Percentiles rank a stretch among this genome's conserved stretches.
Conservation (phyloP, 2,329 filamentous ascomycete genomes). For the Arthrocladium fulminans region DNA sequence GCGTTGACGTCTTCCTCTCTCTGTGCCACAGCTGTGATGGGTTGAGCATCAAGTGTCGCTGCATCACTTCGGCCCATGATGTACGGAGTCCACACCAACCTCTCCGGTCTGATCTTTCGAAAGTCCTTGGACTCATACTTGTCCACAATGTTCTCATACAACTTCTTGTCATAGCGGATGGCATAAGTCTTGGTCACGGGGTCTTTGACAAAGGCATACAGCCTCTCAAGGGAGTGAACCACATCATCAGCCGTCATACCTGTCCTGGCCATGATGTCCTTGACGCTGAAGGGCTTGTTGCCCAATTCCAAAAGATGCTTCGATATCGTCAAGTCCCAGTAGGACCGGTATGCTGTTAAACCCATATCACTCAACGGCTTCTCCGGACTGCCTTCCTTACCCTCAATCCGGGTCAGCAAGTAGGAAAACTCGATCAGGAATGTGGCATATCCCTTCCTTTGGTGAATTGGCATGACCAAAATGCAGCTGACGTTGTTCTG, state of each 20-base stretch:
- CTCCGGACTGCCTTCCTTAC: constrained; percentile 90
- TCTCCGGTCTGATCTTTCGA: constrained; percentile 69
- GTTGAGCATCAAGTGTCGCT: constrained; percentile 73
- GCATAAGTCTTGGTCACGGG: constrained; percentile 82
- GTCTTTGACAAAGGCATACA: constrained; percentile 82
- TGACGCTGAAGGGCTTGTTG: constrained; percentile 49
- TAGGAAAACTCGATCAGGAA: constrained; percentile 98
- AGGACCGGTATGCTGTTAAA: constrained; percentile 90
- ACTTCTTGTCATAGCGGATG: constrained; percentile 73
- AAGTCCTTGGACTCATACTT: constrained; percentile 88
- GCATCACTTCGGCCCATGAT: constrained; percentile 84
- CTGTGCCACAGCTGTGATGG: constrained; percentile 77
- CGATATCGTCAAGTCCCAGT: constrained; percentile 86
- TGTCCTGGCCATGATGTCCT: constrained; percentile 52
- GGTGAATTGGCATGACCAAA: constrained; percentile 87
- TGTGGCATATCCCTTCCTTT: constrained; percentile 93
- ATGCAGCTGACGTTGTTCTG: constrained; percentile 98
- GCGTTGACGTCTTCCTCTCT: constrained; percentile 53
- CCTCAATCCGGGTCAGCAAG: constrained; percentile 82
- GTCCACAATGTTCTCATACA: constrained; percentile 76
- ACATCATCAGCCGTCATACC: constrained; percentile 96
- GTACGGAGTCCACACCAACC: constrained; percentile 90
- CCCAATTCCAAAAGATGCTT: constrained; percentile 62
- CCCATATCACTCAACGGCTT: constrained; percentile 98
- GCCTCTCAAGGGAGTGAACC: constrained; percentile 80